These are phyloP conservation scores for Elsinoe perseae DNA, from an alignment of 2,329 filamentous ascomycete genomes.

Conservation along the genomic window DNA sequence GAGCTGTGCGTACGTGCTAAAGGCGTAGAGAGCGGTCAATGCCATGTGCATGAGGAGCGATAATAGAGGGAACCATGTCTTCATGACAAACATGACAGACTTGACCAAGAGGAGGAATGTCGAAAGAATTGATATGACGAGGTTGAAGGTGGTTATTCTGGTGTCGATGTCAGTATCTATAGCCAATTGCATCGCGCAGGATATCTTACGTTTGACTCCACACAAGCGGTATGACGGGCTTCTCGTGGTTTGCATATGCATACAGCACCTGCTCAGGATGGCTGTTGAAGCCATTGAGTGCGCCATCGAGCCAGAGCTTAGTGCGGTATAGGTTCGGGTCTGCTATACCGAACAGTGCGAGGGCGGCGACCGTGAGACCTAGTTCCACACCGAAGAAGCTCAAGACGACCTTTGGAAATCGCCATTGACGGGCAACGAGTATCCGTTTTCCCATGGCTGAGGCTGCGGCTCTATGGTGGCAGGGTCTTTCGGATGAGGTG, in stretches of 20 bases:
- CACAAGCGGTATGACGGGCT: slow-evolving; percentile 55
- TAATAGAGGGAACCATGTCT: slow-evolving; percentile 58
- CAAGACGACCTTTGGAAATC: slow-evolving; percentile 44
- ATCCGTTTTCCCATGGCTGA: slow-evolving; percentile 1
- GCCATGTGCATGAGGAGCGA: slow-evolving; percentile 51
- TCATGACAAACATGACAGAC: slow-evolving; percentile 61
- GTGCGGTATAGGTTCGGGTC: slow-evolving; percentile 66
- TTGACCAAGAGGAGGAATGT: slow-evolving; percentile 70
- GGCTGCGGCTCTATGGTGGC: neutral
- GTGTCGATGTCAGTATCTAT: neutral
- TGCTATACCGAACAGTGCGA: slow-evolving; percentile 65
- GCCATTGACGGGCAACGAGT: slow-evolving; percentile 46
- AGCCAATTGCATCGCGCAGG: neutral
- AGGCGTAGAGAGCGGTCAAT: slow-evolving; percentile 55
- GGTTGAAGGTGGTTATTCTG: slow-evolving; percentile 68
- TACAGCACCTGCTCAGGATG: slow-evolving; percentile 62
- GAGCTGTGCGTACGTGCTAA: slow-evolving; percentile 62
- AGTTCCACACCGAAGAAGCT: slow-evolving; percentile 60
- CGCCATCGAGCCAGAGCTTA: slow-evolving; percentile 65
- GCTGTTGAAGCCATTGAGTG: slow-evolving; percentile 64
- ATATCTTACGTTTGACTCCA: slow-evolving; percentile 63
- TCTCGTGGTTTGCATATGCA: slow-evolving; percentile 60
- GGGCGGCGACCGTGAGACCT: slow-evolving; percentile 53
- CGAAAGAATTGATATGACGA: slow-evolving; percentile 66
- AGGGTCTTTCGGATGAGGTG: neutral